A percentile compares a stretch with the other conserved stretches of the same genome.
phyloP scores from a whole-genome alignment of 208 protist genomes.

The Acanthamoeba lenticulata region DNA sequence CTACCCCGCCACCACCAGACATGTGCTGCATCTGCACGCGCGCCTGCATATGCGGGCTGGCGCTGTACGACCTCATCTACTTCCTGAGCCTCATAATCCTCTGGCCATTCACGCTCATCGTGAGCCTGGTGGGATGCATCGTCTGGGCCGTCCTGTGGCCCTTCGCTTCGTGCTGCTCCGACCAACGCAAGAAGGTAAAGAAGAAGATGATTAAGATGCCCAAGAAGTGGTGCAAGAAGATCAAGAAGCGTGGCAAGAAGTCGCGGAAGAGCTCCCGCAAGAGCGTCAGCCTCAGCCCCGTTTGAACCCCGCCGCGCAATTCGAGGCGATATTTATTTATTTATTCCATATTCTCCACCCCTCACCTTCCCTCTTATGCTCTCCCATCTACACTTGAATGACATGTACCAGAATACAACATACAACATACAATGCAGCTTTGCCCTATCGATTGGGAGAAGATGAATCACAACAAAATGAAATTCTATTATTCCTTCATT shows the following conservation, averaged over 20 bases:
- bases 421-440: neutral
- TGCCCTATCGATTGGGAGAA: too few relatives aligned
- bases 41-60: neutral
- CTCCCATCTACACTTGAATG: neutral
- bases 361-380: too few relatives aligned
- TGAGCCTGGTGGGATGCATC: slow-evolving; percentile 1
- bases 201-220: slow-evolving; percentile 49
- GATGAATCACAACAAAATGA: too few relatives aligned
- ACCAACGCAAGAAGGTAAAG: slow-evolving; percentile 1
- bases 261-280: slow-evolving; percentile 17
- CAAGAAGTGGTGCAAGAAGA: slow-evolving; percentile 46
- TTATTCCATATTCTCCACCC: too few relatives aligned
- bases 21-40: slow-evolving; percentile 42
- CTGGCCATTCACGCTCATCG: slow-evolving; percentile 18
- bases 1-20: neutral
- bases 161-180: neutral
- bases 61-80: slow-evolving; percentile 34
- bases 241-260: slow-evolving; percentile 30
- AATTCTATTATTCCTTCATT: neutral
- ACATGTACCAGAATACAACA: neutral
- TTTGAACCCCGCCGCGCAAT: neutral
- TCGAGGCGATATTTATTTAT: neutral
- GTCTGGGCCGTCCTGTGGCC: neutral
- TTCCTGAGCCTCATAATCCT: neutral
- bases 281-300: neutral